Evolutionary conservation across 164 flowering plant genomes (phyloP), one percentile per base, ranked within the genome.

Genomic region (Piper betle): DNA sequence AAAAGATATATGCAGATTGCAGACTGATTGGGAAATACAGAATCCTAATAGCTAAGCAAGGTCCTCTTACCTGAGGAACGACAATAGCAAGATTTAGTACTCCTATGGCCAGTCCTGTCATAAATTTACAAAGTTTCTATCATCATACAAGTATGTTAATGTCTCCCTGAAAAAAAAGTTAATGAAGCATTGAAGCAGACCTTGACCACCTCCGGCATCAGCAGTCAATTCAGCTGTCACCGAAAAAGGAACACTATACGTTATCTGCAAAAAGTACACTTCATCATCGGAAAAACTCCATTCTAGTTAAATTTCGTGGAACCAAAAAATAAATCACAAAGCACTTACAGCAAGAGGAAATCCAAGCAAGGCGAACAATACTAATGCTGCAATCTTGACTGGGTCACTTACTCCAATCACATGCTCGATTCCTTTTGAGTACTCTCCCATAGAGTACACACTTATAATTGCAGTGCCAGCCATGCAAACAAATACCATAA

Each of bases 181-280:
- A 61, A 5, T 39, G 37, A 4, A 39, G 33, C 3, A 57, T 20
- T 11, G 40, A 39, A 43, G 42, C 76, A 62, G 67, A 93, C 97
- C 99, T 90, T 93, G 99, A 60, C 97, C 99, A 62, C 99, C 99
- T 52, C 95, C 99, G 0, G 91, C 71, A 76, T 87, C 96, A 72
- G 97, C 88, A 64, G 96, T 93, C 72, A 93, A 68, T 72, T 83
- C 91, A 20, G 99, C 95, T 13, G 95, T 88, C 57, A 93, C 75
- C 61, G 97, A 83, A 69, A 88, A 93, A 37, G 99, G 99, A 53
- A 90, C 99, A 64, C 95, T 88, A 53, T 85, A 93, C 19, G 97
- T 89, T 60, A 93, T 83, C 97, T 93, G 85, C 75, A 78, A 58
- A 40, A 17, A 37, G 17, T 18, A 15, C 60, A 58, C 6, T 25